Conservation (phyloP, 2,329 filamentous ascomycete genomes). For the Colletotrichum eremochloae region DNA sequence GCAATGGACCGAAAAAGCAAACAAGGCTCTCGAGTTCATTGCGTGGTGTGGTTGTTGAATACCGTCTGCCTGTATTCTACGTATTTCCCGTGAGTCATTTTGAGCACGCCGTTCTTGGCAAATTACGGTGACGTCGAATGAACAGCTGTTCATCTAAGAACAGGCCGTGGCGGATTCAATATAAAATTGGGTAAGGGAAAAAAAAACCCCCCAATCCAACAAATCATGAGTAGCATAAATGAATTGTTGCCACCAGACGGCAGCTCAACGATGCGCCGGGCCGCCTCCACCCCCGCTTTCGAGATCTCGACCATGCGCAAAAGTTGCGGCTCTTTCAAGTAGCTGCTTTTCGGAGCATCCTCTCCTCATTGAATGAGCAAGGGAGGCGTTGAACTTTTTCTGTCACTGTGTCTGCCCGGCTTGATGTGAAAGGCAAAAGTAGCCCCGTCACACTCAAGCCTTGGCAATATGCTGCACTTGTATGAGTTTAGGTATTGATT, state of each 20-base stretch:
- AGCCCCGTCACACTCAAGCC: neutral
- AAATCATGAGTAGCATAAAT: neutral
- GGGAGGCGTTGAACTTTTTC: rapidly evolving
- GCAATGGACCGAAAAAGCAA: neutral
- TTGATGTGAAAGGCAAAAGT: no score
- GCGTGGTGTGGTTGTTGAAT: no score
- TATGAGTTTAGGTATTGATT: neutral
- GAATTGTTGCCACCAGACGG: no score
- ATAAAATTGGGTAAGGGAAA: no score
- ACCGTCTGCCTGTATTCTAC: neutral
- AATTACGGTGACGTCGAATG: no score
- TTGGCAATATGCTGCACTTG: neutral
- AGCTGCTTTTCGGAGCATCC: neutral
- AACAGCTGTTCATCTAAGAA: neutral
- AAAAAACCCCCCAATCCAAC: neutral
- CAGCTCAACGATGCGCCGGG: neutral
- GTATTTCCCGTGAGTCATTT: neutral
- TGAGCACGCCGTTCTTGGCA: neutral
- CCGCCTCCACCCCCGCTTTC: neutral
- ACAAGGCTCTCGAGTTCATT: neutral
- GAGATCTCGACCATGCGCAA: neutral
- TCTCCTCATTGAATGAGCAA: neutral
- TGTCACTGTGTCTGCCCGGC: no score
- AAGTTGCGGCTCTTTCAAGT: neutral
- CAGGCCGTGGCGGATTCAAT: no score